phyloP scores from a whole-genome alignment of 345 rosid species.

The Noccaea bulbosa region DNA sequence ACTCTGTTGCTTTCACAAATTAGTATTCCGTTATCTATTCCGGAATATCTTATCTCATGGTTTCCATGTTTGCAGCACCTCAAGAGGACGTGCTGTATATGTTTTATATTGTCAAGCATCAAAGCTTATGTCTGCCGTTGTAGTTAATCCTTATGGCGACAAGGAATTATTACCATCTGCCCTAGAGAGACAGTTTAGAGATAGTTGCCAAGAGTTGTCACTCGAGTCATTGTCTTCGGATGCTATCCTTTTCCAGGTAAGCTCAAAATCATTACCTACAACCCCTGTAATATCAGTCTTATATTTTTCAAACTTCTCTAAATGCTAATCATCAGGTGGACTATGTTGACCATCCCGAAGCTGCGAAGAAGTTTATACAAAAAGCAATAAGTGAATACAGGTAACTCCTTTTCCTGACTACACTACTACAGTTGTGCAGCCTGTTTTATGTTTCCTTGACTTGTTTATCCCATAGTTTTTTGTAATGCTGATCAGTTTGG shows the following conservation, averaged over 20 bases:
- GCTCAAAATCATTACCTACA: conserved; percentile 18
- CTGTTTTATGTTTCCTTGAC: conserved; percentile 22
- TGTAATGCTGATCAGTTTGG: conserved; percentile 5
- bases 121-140: conserved; percentile 59
- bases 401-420: conserved; percentile 44
- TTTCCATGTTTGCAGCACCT: conserved; percentile 55
- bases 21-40: conserved; percentile 1
- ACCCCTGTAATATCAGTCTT: conserved; percentile 28
- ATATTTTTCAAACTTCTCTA: conserved; percentile 23
- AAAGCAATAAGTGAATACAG: conserved; percentile 79
- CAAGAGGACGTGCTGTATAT: conserved; percentile 76
- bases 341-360: conserved; percentile 70
- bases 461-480: conserved; percentile 11
- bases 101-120: conserved; percentile 66
- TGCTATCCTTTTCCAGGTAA: conserved; percentile 65
- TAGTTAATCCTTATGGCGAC: conserved; percentile 70
- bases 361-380: conserved; percentile 75
- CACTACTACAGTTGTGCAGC: conserved; percentile 13
- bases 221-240: conserved; percentile 52
- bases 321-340: conserved; percentile 62
- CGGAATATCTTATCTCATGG: conserved; percentile 16
- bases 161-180: conserved; percentile 68
- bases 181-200: conserved; percentile 83
- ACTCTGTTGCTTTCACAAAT: conserved; percentile 16
- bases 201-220: conserved; percentile 77